Evolutionary conservation across 305 asterid species (phyloP).

Genomic region (Fraxinus ornus): DNA sequence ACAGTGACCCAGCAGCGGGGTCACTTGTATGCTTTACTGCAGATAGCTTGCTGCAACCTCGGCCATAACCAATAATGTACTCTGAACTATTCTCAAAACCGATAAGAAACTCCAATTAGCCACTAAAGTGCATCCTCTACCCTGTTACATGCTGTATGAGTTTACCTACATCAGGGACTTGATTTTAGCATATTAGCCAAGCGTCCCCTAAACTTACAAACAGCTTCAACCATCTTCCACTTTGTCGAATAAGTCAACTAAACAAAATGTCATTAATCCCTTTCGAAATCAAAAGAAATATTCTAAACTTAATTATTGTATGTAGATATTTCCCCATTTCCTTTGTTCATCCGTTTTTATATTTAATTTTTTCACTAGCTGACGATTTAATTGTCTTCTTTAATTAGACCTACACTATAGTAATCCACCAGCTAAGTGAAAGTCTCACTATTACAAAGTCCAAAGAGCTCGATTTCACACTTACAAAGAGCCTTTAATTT

Average conservation of each 20-base stretch:
- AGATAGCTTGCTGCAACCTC: neutral
- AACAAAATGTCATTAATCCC: neutral
- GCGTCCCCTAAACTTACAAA: neutral
- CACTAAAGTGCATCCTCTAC: neutral
- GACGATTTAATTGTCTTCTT: neutral
- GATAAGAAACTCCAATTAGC: neutral
- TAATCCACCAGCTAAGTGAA: neutral
- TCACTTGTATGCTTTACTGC: slow-evolving; percentile 1
- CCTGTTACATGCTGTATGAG: neutral
- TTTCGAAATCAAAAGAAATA: neutral
- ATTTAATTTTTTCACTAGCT: neutral
- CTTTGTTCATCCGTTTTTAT: neutral
- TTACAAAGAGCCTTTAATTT: neutral
- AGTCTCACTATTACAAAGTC: neutral
- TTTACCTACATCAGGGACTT: neutral
- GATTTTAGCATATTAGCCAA: neutral
- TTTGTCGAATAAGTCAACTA: neutral
- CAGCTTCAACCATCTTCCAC: neutral
- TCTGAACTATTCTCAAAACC: neutral
- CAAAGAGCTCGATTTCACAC: neutral
- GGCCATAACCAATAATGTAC: neutral
- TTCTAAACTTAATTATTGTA: neutral
- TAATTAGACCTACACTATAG: neutral
- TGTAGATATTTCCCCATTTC: neutral
- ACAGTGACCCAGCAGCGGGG: neutral